Evolutionary conservation across 176 grass and related monocot genomes (phyloP).

Genomic region (Oryza glumipatula): DNA sequence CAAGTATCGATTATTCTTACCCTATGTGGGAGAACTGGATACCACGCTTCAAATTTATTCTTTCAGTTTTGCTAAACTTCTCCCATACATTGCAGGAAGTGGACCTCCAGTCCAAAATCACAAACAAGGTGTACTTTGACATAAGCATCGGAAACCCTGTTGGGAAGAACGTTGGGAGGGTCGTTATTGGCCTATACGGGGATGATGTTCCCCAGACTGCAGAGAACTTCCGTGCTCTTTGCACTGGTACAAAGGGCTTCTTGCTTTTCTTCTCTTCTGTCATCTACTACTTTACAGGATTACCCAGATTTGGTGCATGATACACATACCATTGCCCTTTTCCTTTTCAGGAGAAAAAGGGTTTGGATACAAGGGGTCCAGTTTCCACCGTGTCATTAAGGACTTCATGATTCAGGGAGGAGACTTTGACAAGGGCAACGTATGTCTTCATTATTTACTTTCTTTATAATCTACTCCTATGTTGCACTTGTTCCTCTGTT

Average conservation of each 20-base stretch:
- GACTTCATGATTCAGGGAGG: constrained; percentile 99
- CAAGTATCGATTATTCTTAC: no score
- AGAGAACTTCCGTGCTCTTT: constrained; percentile 93
- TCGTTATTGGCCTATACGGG: constrained; percentile 87
- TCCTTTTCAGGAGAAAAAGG: constrained; percentile 77
- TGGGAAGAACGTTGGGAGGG: constrained; percentile 68
- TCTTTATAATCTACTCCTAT: not conserved
- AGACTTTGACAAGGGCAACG: constrained; percentile 97
- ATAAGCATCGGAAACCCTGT: constrained; percentile 83
- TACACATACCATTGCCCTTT: not conserved
- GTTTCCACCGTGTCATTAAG: constrained; percentile 87
- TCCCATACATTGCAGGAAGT: constrained; percentile 51
- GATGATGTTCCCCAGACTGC: constrained; percentile 87
- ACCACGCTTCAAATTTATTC: no score
- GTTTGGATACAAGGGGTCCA: constrained; percentile 88
- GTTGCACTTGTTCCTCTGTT: not conserved
- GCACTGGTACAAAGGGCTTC: constrained; percentile 52
- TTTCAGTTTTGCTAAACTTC: not conserved
- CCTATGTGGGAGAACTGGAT: not conserved
- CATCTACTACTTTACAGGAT: not conserved
- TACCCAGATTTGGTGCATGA: not conserved
- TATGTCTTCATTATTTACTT: constrained; percentile 44
- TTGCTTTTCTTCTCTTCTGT: not conserved
- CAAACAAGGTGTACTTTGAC: constrained; percentile 97
- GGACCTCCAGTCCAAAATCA: constrained; percentile 80